Conservation (phyloP, 2,329 filamentous ascomycete species). For the Acephala macrosclerotiorum region DNA sequence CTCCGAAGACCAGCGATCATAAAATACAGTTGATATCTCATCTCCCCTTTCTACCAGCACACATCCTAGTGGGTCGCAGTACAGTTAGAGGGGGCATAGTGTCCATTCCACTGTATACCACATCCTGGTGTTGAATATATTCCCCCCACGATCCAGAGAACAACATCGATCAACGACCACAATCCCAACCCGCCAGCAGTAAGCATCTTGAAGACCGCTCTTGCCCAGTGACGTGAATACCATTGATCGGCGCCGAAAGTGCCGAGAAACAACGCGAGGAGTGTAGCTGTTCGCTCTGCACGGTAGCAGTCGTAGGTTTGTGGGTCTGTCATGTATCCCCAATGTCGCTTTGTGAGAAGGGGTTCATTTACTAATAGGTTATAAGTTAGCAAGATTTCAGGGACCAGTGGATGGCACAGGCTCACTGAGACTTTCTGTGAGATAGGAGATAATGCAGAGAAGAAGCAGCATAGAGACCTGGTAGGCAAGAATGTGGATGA, state of each 20-base stretch:
- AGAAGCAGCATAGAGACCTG: background rate
- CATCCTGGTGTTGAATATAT: constrained; percentile 4
- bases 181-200: background rate
- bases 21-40: too few species aligned
- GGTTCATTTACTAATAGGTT: background rate
- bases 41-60: too few species aligned
- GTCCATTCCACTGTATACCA: too few species aligned
- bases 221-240: background rate
- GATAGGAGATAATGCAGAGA: background rate
- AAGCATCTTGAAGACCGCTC: constrained; percentile 4
- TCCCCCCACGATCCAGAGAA: constrained; percentile 2
- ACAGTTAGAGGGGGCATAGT: too few species aligned
- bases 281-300: background rate
- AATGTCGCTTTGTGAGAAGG: background rate
- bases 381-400: background rate
- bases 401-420: background rate
- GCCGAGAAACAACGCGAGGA: background rate
- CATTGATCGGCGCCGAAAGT: background rate
- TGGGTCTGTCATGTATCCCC: background rate
- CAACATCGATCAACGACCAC: constrained; percentile 3
- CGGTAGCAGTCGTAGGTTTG: constrained; percentile 6
- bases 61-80: too few species aligned
- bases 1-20: too few species aligned
- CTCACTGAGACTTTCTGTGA: background rate
- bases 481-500: background rate